These are phyloP conservation scores for Talaromyces sp. DNA, from an alignment of 2,329 filamentous ascomycete species.

Conservation along the genomic window DNA sequence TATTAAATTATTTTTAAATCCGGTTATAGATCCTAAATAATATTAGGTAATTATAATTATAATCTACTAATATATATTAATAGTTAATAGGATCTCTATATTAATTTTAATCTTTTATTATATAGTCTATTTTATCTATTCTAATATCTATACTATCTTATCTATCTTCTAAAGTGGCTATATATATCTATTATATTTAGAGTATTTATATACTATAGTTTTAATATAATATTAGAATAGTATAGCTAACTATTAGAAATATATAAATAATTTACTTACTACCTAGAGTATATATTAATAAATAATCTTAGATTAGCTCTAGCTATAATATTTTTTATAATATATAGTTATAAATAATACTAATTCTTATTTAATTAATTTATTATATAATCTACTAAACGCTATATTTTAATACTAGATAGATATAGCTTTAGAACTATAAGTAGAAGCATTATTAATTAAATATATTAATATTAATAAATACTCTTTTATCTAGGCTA, in stretches of 20 bases:
- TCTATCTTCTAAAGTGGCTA: not conserved
- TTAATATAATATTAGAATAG: not conserved
- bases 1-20: not conserved
- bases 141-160: too few species aligned
- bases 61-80: too few species aligned
- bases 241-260: too few species aligned
- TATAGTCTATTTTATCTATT: too few species aligned
- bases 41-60: too few species aligned
- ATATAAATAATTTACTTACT: not conserved
- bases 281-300: not conserved
- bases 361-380: not conserved
- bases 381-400: not conserved
- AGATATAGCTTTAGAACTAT: not conserved
- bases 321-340: not conserved
- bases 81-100: too few species aligned
- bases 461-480: conserved; percentile 3
- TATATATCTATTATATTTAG: not conserved
- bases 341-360: not conserved
- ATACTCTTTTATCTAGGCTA: not conserved
- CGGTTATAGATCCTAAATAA: too few species aligned
- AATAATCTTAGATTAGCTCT: not conserved
- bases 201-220: not conserved
- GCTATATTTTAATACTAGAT: not conserved
- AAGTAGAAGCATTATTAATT: not conserved
- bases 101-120: too few species aligned